These are phyloP conservation scores for Thermothelomyces thermophilus DNA, from an alignment of 2,329 filamentous ascomycete genomes.

Conservation along the genomic window DNA sequence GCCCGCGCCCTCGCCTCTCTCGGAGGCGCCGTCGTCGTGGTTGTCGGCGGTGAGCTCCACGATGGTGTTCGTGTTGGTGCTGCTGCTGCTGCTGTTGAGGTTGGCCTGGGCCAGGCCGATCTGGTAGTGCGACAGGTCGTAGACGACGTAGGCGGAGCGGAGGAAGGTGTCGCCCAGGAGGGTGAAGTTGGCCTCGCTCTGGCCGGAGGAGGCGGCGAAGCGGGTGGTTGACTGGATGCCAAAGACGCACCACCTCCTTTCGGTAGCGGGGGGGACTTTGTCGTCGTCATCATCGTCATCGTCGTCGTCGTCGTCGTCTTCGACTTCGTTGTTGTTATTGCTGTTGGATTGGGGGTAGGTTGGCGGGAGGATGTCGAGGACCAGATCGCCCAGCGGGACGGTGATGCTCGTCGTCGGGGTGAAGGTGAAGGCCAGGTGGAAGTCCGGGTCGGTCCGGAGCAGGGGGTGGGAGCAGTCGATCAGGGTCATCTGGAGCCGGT, in stretches of 20 bases:
- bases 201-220: not conserved
- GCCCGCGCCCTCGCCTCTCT: not conserved
- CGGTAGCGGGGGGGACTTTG: too few relatives aligned
- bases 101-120: slow-evolving; percentile 49
- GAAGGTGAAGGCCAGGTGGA: slow-evolving; percentile 32
- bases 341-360: slow-evolving; percentile 23
- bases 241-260: slow-evolving; percentile 42
- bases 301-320: too few relatives aligned
- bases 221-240: slow-evolving; percentile 42
- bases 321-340: too few relatives aligned
- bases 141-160: slow-evolving; percentile 47
- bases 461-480: slow-evolving; percentile 36
- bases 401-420: slow-evolving; percentile 21
- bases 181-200: slow-evolving; percentile 20
- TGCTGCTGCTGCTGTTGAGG: slow-evolving; percentile 35
- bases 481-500: slow-evolving; percentile 30
- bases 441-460: slow-evolving; percentile 25
- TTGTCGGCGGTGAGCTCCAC: not conserved
- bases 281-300: too few relatives aligned
- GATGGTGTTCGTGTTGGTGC: not conserved
- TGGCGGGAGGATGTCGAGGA: slow-evolving; percentile 34
- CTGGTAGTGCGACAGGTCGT: slow-evolving; percentile 45
- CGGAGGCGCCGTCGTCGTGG: not conserved
- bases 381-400: slow-evolving; percentile 33
- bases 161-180: slow-evolving; percentile 44